Evolutionary conservation across 495 filamentous ascomycete species (phyloP).

Genomic region (Aspergillus ellipticus): DNA sequence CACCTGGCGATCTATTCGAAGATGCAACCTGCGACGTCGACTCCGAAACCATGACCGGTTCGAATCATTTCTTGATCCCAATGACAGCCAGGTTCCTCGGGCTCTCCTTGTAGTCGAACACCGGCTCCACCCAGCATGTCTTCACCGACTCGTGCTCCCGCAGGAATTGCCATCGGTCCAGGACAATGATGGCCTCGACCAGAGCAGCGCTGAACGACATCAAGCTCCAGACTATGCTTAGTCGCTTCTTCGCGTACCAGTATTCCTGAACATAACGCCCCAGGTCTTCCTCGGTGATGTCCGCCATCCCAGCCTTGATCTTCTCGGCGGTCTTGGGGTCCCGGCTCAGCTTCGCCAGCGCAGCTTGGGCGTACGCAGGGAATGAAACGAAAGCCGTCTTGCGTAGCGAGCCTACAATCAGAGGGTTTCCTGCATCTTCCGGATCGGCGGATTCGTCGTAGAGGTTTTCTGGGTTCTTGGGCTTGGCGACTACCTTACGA

Average conservation of each 20-base stretch:
- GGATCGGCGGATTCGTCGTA: conserved; percentile 29
- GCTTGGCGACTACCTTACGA: conserved; percentile 62
- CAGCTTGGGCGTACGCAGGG: conserved; percentile 71
- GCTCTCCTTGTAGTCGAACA: conserved; percentile 87
- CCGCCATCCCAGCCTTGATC: conserved; percentile 56
- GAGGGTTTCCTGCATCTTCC: conserved; percentile 51
- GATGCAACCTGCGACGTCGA: too few relatives aligned
- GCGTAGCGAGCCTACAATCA: conserved; percentile 81
- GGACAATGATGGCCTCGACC: conserved; percentile 83
- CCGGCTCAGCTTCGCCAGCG: conserved; percentile 64
- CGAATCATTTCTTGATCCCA: conserved; percentile 68
- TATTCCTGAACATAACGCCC: conserved; percentile 62
- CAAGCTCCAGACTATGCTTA: conserved; percentile 83
- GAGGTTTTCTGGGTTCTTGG: conserved; percentile 35
- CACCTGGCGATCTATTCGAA: neutral
- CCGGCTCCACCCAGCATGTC: conserved; percentile 84
- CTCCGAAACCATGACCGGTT: neutral
- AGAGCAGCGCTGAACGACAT: conserved; percentile 93
- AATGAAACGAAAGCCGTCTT: conserved; percentile 80
- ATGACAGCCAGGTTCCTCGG: conserved; percentile 87
- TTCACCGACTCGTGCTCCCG: conserved; percentile 64
- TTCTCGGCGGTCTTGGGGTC: conserved; percentile 53
- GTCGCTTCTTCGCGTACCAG: conserved; percentile 66
- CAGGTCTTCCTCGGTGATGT: conserved; percentile 71
- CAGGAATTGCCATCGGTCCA: conserved; percentile 88